Percentiles rank a stretch among this genome's conserved stretches.
These are phyloP conservation scores for Trichophaea hybrida DNA, from an alignment of 2,329 filamentous ascomycete genomes.

Conservation along the genomic window DNA sequence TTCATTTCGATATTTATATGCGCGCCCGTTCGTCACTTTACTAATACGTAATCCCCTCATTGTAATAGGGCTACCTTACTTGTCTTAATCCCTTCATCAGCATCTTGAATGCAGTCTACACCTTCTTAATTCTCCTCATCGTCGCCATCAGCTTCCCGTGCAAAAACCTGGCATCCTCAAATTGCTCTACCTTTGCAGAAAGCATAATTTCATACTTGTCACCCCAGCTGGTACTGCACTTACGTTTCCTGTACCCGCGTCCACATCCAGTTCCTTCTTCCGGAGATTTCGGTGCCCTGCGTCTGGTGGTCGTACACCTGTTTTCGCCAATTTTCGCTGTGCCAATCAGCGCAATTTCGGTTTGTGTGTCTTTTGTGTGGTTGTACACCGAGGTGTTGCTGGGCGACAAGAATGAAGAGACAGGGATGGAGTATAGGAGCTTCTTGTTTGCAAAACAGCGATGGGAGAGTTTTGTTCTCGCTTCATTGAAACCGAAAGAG, in stretches of 20 bases:
- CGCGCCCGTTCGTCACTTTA: not conserved
- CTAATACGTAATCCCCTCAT: not conserved
- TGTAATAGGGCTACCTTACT: slow-evolving; percentile 19
- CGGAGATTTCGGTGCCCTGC: slow-evolving; percentile 12
- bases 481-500: not conserved
- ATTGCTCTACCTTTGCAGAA: slow-evolving; percentile 4
- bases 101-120: slow-evolving; percentile 16
- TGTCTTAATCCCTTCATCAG: slow-evolving; percentile 22
- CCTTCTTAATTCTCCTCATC: slow-evolving; percentile 13
- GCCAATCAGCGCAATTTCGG: slow-evolving; percentile 1
- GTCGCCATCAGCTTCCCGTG: slow-evolving; percentile 12
- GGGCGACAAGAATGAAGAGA: slow-evolving; percentile 18
- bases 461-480: slow-evolving; percentile 18
- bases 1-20: not conserved
- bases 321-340: slow-evolving; percentile 13
- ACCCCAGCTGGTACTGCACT: slow-evolving; percentile 11
- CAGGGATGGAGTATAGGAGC: slow-evolving; percentile 14
- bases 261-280: slow-evolving; percentile 6
- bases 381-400: slow-evolving; percentile 21
- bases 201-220: not conserved
- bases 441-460: slow-evolving; percentile 19
- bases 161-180: slow-evolving; percentile 2
- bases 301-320: slow-evolving; percentile 15
- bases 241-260: slow-evolving; percentile 13
- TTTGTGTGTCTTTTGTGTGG: slow-evolving; percentile 18